Percentiles rank a stretch among this genome's conserved stretches.
Evolutionary conservation across 192 early-diverging fungal species (phyloP).

Genomic region (Backusella sp.): DNA sequence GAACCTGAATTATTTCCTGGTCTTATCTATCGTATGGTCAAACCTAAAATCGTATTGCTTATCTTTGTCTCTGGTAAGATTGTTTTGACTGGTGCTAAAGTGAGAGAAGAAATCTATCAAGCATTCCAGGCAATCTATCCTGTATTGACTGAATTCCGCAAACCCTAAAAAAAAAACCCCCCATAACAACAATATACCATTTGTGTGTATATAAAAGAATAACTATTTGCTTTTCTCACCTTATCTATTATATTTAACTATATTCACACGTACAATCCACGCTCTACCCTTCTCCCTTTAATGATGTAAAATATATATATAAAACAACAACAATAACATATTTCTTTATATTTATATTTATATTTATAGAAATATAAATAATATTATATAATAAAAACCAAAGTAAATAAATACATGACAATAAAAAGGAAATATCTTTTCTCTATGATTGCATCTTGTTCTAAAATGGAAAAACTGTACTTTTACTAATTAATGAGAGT

Average conservation of each 20-base stretch:
- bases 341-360: neutral
- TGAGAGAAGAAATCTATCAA: slow-evolving; percentile 94
- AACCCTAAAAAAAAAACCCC: slow-evolving; percentile 43
- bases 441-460: neutral
- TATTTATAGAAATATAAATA: neutral
- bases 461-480: neutral
- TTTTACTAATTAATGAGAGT: neutral
- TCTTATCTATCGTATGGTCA: slow-evolving; percentile 98
- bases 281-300: neutral
- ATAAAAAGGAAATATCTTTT: neutral
- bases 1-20: slow-evolving; percentile 99
- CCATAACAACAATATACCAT: neutral
- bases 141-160: slow-evolving; percentile 86
- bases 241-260: neutral
- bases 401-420: neutral
- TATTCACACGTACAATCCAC: slow-evolving; percentile 1
- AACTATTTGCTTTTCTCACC: neutral
- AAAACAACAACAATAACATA: neutral
- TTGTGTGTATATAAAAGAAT: neutral
- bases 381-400: neutral
- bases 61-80: slow-evolving; percentile 99
- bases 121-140: slow-evolving; percentile 98
- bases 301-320: neutral
- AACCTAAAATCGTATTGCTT: slow-evolving; percentile 97
- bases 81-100: slow-evolving; percentile 98